phyloP scores from a whole-genome alignment of 345 rosid species.

The Aquilaria malaccensis region DNA sequence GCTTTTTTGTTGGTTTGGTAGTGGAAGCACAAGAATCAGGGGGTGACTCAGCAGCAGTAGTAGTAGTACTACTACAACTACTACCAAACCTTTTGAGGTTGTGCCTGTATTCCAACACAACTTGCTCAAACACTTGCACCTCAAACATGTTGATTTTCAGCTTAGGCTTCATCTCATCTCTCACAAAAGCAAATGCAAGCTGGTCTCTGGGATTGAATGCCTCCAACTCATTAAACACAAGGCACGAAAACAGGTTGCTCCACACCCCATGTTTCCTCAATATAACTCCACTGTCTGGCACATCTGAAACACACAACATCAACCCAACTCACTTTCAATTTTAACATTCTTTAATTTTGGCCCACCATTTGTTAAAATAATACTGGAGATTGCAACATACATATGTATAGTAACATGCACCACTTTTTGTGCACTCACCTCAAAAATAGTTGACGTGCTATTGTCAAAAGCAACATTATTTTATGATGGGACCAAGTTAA shows the following conservation, averaged over 20 bases:
- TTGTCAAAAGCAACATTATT: too few relatives aligned
- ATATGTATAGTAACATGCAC: too few relatives aligned
- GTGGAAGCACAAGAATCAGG: conserved; percentile 4
- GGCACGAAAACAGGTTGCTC: conserved; percentile 76
- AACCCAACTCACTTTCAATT: too few relatives aligned
- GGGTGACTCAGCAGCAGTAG: too few relatives aligned
- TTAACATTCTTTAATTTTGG: too few relatives aligned
- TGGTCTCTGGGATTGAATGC: conserved; percentile 86
- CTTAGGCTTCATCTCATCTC: conserved; percentile 55
- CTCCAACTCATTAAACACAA: conserved; percentile 74
- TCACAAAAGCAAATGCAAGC: conserved; percentile 65
- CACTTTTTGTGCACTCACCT: too few relatives aligned
- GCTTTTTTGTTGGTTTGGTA: conserved; percentile 17
- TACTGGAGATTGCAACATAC: too few relatives aligned
- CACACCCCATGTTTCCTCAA: conserved; percentile 51
- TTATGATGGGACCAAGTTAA: too few relatives aligned
- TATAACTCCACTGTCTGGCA: conserved; percentile 73
- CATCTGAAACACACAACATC: conserved; percentile 35
- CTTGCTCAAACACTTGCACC: conserved; percentile 69
- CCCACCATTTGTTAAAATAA: too few relatives aligned
- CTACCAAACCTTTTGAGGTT: conserved; percentile 33
- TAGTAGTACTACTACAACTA: not conserved
- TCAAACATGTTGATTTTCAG: conserved; percentile 70
- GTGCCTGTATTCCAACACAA: conserved; percentile 63
- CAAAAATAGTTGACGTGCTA: too few relatives aligned